Evolutionary conservation across 352 stramenopile species (phyloP).

Genomic region (Globisporangium orthogonon): DNA sequence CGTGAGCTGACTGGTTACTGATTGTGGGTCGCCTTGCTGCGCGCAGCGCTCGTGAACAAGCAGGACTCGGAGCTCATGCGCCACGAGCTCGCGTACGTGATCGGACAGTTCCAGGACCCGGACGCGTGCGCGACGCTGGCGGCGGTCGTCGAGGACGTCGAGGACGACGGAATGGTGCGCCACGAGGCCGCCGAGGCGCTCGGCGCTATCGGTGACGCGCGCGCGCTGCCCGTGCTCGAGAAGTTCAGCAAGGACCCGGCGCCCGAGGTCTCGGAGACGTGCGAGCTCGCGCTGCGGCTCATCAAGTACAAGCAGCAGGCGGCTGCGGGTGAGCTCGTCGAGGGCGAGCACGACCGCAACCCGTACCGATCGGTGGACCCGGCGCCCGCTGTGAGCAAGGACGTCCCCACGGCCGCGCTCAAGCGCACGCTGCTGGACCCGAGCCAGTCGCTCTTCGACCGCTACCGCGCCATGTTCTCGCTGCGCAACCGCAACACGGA

Average conservation of each 20-base stretch:
- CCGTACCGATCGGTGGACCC: conserved; percentile 96
- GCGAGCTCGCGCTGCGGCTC: conserved; percentile 88
- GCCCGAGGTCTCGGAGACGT: conserved; percentile 94
- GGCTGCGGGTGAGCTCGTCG: conserved; percentile 34
- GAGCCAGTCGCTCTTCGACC: conserved; percentile 83
- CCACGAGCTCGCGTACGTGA: conserved; percentile 98
- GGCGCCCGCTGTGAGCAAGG: conserved; percentile 80
- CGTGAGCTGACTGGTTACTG: too few species aligned
- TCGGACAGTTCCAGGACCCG: conserved; percentile 95
- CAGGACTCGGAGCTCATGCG: conserved; percentile 92
- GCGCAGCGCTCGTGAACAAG: conserved; percentile 70
- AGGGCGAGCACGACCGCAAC: conserved; percentile 73
- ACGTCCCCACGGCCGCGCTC: conserved; percentile 71
- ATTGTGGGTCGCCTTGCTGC: neutral
- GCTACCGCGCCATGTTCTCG: conserved; percentile 98
- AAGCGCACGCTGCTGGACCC: conserved; percentile 86
- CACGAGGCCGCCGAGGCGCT: conserved; percentile 95
- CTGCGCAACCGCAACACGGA: conserved; percentile 94
- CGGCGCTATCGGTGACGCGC: conserved; percentile 89
- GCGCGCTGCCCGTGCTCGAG: conserved; percentile 84
- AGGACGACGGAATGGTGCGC: conserved; percentile 90
- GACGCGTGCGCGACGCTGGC: conserved; percentile 73
- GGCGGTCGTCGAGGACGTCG: conserved; percentile 72
- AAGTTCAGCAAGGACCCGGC: conserved; percentile 67
- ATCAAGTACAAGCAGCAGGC: conserved; percentile 89